A percentile compares a stretch with the other conserved stretches of the same genome.
phyloP scores from a whole-genome alignment of 1,139 yeast genomes.

The Wickerhamomyces sp. region DNA sequence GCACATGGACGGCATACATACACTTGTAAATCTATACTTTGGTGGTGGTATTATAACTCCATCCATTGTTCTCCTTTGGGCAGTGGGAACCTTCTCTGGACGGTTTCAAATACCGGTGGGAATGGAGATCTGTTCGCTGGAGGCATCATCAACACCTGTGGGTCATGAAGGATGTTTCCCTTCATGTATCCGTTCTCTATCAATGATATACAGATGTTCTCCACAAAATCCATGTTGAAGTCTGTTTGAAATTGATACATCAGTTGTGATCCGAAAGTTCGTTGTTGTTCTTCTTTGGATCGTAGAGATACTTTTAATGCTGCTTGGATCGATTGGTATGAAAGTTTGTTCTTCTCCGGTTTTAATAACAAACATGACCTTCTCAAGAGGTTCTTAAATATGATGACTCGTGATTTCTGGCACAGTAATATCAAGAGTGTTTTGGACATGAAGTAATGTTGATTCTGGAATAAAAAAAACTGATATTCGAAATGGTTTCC shows the following conservation, averaged over 20 bases:
- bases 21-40: no score
- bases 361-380: constrained; percentile 20
- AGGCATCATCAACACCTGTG: constrained; percentile 40
- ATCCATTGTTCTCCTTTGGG: constrained; percentile 17
- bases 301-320: constrained; percentile 14
- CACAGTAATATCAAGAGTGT: constrained; percentile 35
- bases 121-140: constrained; percentile 47
- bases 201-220: constrained; percentile 43
- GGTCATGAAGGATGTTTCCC: constrained; percentile 51
- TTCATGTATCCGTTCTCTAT: constrained; percentile 49
- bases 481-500: constrained; percentile 40
- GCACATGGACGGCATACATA: no score
- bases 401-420: constrained; percentile 37
- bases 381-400: constrained; percentile 42
- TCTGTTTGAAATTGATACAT: constrained; percentile 13
- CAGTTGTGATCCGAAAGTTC: constrained; percentile 10
- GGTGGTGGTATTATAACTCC: constrained; percentile 9
- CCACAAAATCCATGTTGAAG: constrained; percentile 26
- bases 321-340: constrained; percentile 6
- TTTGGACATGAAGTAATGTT: constrained; percentile 33
- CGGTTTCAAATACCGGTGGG: constrained; percentile 38
- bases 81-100: constrained; percentile 27
- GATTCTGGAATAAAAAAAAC: constrained; percentile 27
- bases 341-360: constrained; percentile 7
- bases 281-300: constrained; percentile 10